Base-by-base conservation (phyloP, 768 basidiomycete species). In the Lactarius hatsudake region DNA sequence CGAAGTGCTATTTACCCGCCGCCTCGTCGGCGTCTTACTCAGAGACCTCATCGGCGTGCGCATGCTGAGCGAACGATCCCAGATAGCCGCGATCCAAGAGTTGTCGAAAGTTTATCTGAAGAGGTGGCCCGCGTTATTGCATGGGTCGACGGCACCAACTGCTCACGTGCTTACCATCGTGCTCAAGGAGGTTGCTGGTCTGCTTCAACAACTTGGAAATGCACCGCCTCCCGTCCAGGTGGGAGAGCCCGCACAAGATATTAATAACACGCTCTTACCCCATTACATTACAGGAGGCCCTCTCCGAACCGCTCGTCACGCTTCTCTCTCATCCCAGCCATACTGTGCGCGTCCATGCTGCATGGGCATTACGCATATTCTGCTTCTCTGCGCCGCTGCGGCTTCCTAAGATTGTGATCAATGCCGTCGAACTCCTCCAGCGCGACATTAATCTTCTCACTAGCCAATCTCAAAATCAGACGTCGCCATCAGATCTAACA, bases 111-210 rank as follows among this genome's bases (percentile, higher is more conserved):
- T 84, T 5, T 97, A 94, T 75, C 79, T 97, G 66, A 94, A 91
- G 76, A 84, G 93, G 61, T 98, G 94, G 94, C 94, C 95, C 1
- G 90, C 93, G 0, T 85, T 96, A 77, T 88, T 98, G 84, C 94
- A 94, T 12, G 93, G 93, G 8, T 89, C 93, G 70, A 79, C 79
- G 23, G 84, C 89, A 0, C 92, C 94, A 0, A 80, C 78, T 42
- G 83, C 90, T 7, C 74, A 85, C 1, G 85, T 91, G 1, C 80
- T 98, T 7, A 83, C 87, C 2, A 82, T 96, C 36, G 88, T 86
- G 7, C 79, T 98, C 26, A 82, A 88, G 62, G 96, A 98, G 76
- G 87, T 94, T 26, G 89, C 93, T 0, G 92, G 91, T 0, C 78
- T 98, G 20, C 77, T 98, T 18, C 89, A 90, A 65, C 93, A 94